A percentile compares a stretch with the other conserved stretches of the same genome.
Evolutionary conservation across 1,139 yeast species (phyloP).

Genomic region (Hemisphaericaspora subhashii): DNA sequence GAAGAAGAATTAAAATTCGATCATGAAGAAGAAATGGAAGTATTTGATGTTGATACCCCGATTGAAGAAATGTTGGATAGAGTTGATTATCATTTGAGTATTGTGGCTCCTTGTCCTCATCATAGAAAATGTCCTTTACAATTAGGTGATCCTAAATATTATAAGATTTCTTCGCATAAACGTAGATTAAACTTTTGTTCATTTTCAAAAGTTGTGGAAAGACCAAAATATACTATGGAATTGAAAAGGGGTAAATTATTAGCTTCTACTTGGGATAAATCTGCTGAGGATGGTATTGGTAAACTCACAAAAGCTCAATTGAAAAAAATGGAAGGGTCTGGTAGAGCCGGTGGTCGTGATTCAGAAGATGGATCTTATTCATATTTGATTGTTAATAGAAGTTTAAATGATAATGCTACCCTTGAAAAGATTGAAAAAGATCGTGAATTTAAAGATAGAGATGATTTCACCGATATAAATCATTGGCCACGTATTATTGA

Average conservation of each 20-base stretch:
- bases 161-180: slow-evolving; percentile 60
- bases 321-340: slow-evolving; percentile 54
- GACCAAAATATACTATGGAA: slow-evolving; percentile 79
- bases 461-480: slow-evolving; percentile 30
- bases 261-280: slow-evolving; percentile 70
- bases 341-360: slow-evolving; percentile 73
- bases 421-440: slow-evolving; percentile 35
- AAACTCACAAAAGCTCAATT: slow-evolving; percentile 27
- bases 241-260: slow-evolving; percentile 77
- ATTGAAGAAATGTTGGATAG: slow-evolving; percentile 14
- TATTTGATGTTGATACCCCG: slow-evolving; percentile 20
- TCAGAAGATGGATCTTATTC: slow-evolving; percentile 75
- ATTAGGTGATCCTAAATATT: slow-evolving; percentile 68
- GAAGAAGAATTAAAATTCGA: slow-evolving; percentile 52
- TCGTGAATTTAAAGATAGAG: slow-evolving; percentile 22
- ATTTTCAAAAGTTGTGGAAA: slow-evolving; percentile 66
- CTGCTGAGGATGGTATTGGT: slow-evolving; percentile 55
- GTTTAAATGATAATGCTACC: slow-evolving; percentile 35
- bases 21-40: slow-evolving; percentile 42
- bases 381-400: slow-evolving; percentile 71
- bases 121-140: slow-evolving; percentile 88
- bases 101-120: slow-evolving; percentile 90
- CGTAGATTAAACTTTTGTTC: slow-evolving; percentile 72
- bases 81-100: slow-evolving; percentile 54
- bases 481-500: slow-evolving; percentile 76